These are phyloP conservation scores for Penicillium flavigenum DNA, from an alignment of 495 filamentous ascomycete species.

Conservation along the genomic window DNA sequence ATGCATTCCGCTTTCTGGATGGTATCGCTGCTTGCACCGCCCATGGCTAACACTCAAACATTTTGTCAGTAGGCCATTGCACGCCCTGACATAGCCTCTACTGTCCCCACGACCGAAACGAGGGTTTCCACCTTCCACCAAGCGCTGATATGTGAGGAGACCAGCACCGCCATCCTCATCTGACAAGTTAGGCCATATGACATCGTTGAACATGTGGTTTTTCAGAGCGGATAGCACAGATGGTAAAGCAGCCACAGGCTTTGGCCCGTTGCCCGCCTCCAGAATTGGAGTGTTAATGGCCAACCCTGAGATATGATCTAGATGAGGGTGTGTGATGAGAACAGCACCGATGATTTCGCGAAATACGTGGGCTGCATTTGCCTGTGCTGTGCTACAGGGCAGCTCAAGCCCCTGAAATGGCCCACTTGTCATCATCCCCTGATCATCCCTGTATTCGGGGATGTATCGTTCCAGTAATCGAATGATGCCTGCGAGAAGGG, in stretches of 20 bases:
- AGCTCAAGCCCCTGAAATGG: constrained; percentile 78
- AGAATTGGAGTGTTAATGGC: constrained; percentile 89
- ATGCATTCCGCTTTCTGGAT: constrained; percentile 46
- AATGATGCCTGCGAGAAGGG: constrained; percentile 80
- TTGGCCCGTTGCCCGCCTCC: constrained; percentile 68
- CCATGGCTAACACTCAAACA: constrained; percentile 83
- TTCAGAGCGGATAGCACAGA: constrained; percentile 86
- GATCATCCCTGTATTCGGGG: constrained; percentile 29
- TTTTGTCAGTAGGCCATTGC: constrained; percentile 76
- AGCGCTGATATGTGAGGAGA: constrained; percentile 82
- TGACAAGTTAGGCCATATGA: constrained; percentile 96
- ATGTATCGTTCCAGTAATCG: constrained; percentile 62
- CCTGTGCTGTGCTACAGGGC: constrained; percentile 56
- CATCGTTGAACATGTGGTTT: constrained; percentile 91
- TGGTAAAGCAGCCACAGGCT: constrained; percentile 79
- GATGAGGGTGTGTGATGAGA: constrained; percentile 89
- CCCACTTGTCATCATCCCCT: constrained; percentile 38
- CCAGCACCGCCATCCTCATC: constrained; percentile 95
- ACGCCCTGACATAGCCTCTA: constrained; percentile 80
- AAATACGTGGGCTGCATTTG: constrained; percentile 78
- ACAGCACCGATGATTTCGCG: constrained; percentile 78
- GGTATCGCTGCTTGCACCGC: constrained; percentile 71
- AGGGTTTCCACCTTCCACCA: constrained; percentile 83
- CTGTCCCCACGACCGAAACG: constrained; percentile 72
- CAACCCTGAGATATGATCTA: constrained; percentile 89